Evolutionary conservation across 2,329 filamentous ascomycete species (phyloP), one percentile per base, ranked within the genome.

Genomic region (Aspergillus terreus): DNA sequence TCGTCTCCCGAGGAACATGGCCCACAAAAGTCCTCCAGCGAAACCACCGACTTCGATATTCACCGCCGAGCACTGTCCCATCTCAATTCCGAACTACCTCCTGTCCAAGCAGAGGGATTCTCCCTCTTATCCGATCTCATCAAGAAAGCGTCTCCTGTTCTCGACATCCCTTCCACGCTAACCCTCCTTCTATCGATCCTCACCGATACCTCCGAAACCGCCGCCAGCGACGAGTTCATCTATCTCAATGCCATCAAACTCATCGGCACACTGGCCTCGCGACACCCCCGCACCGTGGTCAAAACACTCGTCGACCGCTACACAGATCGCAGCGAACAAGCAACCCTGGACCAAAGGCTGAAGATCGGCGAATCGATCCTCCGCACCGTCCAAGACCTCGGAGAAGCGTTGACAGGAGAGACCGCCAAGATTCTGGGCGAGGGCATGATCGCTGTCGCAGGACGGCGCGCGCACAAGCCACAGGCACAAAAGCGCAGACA

Each of bases 31-130:
- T 49, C 57, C 15, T 57, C 59, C 9, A 45, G 60, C n/a, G 63
- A 68, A 36, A 54, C 64, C 7, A 62, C 64, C 3, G 73, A 75
- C 46, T 66, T 73, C 42, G 67, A 74, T 43, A 69, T 57, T 3
- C 71, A 76, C 51, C 70, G 70, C 27, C 70, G 71, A 51, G 73
- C 71, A 12, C 53, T 76, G n/a, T 58, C 58, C 19, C 69, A 71
- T 49, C 64, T 76, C 38, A 69, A 66, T 33, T 74, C 72, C 2
- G 58, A 69, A 12, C 59, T 75, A 11, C 69, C 70, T 4, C 73
- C 73, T 1, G 67, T 75, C 1, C 72, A 75, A 54, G 73, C 70
- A 25, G 72, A 76, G 53, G 73, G 73, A 14, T 71, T 76, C 40
- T 70, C 70, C 1, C 59, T 73, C 3, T 57, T 75, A 3, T 71